Percentiles rank a stretch among this genome's conserved stretches.
phyloP scores from a whole-genome alignment of 495 filamentous ascomycete species.

The Trichoderma parareesei region DNA sequence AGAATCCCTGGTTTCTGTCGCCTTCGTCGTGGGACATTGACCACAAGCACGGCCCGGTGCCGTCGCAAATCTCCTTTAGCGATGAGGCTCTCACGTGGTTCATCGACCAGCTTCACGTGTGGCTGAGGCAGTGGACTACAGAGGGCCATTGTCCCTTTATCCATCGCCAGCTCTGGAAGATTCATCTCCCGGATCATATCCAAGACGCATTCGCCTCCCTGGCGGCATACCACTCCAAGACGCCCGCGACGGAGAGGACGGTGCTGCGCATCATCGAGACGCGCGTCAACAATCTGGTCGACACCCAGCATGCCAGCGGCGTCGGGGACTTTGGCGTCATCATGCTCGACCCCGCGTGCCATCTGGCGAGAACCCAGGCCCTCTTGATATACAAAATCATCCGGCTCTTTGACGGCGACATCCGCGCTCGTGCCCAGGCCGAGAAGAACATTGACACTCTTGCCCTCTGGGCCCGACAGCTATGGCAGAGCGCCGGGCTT shows the following conservation, averaged over 20 bases:
- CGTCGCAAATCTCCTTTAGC: constrained; percentile 12
- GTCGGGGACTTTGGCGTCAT: neutral
- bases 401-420: constrained; percentile 49
- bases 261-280: constrained; percentile 22
- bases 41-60: constrained; percentile 7
- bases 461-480: constrained; percentile 29
- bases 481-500: constrained; percentile 23
- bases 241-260: constrained; percentile 16
- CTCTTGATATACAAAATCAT: constrained; percentile 47
- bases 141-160: constrained; percentile 27
- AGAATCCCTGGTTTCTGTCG: constrained; percentile 18
- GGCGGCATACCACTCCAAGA: constrained; percentile 20
- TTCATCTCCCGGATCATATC: constrained; percentile 23
- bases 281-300: constrained; percentile 17
- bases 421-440: constrained; percentile 38
- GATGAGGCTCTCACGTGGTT: constrained; percentile 19
- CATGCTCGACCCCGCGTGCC: constrained; percentile 19
- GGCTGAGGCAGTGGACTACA: constrained; percentile 19
- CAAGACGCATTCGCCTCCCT: constrained; percentile 23
- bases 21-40: constrained; percentile 19
- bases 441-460: constrained; percentile 39
- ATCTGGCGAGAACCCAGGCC: constrained; percentile 39
- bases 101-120: constrained; percentile 19
- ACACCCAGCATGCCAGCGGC: constrained; percentile 10
- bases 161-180: constrained; percentile 30